Conservation (phyloP, 192 early-diverging fungal genomes). For the Cladochytrium replicatum region DNA sequence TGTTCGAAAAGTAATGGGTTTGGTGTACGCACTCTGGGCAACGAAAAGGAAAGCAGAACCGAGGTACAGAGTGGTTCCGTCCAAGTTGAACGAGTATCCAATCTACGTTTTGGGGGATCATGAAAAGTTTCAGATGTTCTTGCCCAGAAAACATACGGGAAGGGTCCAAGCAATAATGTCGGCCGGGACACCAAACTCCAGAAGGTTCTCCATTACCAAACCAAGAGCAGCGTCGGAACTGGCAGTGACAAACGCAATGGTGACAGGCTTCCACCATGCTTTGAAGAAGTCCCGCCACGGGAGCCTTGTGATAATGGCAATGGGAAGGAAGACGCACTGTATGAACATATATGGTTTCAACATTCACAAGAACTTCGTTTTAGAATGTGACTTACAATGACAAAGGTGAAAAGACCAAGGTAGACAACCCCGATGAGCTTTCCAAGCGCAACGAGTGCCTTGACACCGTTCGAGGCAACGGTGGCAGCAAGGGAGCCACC, state of each 20-base stretch:
- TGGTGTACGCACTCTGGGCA: conserved; percentile 46
- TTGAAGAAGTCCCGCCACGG: conserved; percentile 42
- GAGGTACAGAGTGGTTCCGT: conserved; percentile 68
- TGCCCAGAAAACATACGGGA: too few species aligned
- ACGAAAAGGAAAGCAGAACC: conserved; percentile 54
- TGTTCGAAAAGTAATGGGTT: neutral
- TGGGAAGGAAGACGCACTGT: conserved; percentile 39
- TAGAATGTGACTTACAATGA: conserved; percentile 14
- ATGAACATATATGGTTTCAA: conserved; percentile 1
- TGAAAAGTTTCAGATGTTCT: neutral
- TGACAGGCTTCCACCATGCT: conserved; percentile 46
- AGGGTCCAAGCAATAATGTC: conserved; percentile 58
- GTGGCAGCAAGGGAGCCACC: conserved; percentile 47
- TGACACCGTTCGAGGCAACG: conserved; percentile 50
- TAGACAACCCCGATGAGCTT: conserved; percentile 60
- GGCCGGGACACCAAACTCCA: conserved; percentile 53
- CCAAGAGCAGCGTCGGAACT: conserved; percentile 64
- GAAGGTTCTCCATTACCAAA: conserved; percentile 59
- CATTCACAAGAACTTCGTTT: neutral
- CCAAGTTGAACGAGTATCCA: conserved; percentile 71
- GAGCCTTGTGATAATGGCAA: conserved; percentile 44
- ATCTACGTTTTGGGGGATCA: conserved; percentile 28
- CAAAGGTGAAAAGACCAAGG: conserved; percentile 45
- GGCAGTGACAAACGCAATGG: conserved; percentile 66
- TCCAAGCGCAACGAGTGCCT: conserved; percentile 43